Evolutionary conservation across 306 rosid species (phyloP).

Genomic region (Sicyos baderoa): DNA sequence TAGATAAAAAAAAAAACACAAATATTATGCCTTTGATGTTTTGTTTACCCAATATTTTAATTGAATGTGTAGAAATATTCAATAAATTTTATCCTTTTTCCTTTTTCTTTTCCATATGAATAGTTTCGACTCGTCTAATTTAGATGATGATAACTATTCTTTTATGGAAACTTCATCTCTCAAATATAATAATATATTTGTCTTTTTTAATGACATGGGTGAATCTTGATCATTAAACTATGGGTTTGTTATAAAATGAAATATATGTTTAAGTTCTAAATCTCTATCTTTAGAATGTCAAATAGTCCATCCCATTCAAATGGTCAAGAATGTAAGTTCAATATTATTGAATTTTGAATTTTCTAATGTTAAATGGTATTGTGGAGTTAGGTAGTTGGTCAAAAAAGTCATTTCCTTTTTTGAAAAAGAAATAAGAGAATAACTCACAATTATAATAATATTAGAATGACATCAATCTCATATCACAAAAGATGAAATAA

Average conservation of each 20-base stretch:
- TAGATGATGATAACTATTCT: neutral
- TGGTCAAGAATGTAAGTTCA: neutral
- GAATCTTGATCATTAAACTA: neutral
- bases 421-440: neutral
- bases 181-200: neutral
- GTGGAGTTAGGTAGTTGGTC: conserved; percentile 3
- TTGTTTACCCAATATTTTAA: conserved; percentile 12
- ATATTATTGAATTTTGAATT: neutral
- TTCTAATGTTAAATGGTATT: neutral
- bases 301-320: neutral
- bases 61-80: conserved; percentile 7
- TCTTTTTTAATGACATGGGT: neutral
- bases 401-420: neutral
- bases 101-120: too few species aligned
- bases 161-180: neutral
- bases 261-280: neutral
- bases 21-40: neutral
- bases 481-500: neutral
- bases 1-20: conserved; percentile 5
- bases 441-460: neutral
- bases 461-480: neutral
- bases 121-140: neutral
- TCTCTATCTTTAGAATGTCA: neutral
- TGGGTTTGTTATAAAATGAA: neutral
- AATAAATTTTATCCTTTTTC: neutral